phyloP scores from a whole-genome alignment of 352 stramenopile genomes.

The Pythium apleroticum region DNA sequence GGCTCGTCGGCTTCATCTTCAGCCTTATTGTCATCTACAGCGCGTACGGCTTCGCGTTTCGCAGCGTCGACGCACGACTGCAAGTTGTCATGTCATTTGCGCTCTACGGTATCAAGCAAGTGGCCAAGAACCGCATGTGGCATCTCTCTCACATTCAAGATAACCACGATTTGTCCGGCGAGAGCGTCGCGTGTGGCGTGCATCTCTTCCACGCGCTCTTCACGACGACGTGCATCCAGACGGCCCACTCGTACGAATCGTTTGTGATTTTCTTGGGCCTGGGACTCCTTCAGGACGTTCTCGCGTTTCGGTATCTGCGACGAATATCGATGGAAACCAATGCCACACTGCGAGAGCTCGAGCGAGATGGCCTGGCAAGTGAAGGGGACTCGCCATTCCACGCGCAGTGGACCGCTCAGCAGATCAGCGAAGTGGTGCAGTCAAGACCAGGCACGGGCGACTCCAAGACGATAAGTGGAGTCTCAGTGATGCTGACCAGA shows the following conservation, averaged over 20 bases:
- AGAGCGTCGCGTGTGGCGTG: conserved; percentile 18
- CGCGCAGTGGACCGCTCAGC: not conserved
- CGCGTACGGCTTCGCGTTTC: conserved; percentile 32
- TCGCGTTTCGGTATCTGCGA: conserved; percentile 1
- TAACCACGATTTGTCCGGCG: conserved; percentile 29
- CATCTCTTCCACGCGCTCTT: conserved; percentile 45
- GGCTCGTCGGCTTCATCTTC: conserved; percentile 6
- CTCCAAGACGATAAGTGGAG: no score
- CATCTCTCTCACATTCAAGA: conserved; percentile 24
- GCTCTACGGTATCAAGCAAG: conserved; percentile 33
- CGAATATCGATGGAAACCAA: not conserved
- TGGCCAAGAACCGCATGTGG: conserved; percentile 20
- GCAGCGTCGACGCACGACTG: conserved; percentile 15
- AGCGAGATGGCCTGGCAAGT: not conserved
- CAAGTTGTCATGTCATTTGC: conserved; percentile 37
- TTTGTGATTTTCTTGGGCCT: conserved; percentile 28
- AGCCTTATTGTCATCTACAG: conserved; percentile 33
- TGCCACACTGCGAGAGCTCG: not conserved
- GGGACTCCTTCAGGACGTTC: conserved; percentile 23
- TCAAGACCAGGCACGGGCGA: not conserved
- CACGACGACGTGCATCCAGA: conserved; percentile 37
- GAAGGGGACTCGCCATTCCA: not conserved
- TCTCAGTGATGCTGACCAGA: not conserved
- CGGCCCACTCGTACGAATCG: conserved; percentile 33
- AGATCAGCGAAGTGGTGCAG: not conserved